Conservation (phyloP, 2,329 filamentous ascomycete species). For the Neofusicoccum parvum region DNA sequence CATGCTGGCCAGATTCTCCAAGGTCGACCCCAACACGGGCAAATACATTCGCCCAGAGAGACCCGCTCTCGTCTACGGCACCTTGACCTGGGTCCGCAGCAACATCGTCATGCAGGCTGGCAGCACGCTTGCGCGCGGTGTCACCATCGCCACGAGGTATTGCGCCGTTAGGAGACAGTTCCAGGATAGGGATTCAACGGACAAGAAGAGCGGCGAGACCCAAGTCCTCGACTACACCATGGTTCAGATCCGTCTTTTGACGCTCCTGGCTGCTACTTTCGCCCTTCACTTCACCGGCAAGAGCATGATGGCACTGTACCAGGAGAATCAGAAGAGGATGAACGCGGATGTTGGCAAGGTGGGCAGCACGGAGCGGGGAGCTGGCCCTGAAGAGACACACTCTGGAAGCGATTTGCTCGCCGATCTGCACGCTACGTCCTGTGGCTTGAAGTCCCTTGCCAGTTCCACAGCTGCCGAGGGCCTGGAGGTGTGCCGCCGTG, state of each 20-base stretch:
- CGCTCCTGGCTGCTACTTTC: slow-evolving; percentile 72
- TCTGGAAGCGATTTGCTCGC: slow-evolving; percentile 69
- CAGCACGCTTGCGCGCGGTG: slow-evolving; percentile 70
- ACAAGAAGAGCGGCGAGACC: slow-evolving; percentile 63
- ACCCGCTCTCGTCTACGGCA: slow-evolving; percentile 72
- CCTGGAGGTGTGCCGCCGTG: slow-evolving; percentile 72
- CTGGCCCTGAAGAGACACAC: slow-evolving; percentile 68
- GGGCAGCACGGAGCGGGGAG: slow-evolving; percentile 52
- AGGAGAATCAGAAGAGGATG: slow-evolving; percentile 72
- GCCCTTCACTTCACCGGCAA: slow-evolving; percentile 80
- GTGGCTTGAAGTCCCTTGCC: slow-evolving; percentile 72
- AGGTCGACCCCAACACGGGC: slow-evolving; percentile 67
- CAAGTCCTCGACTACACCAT: slow-evolving; percentile 80
- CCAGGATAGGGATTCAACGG: slow-evolving; percentile 69
- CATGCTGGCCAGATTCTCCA: slow-evolving; percentile 73
- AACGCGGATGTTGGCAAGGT: slow-evolving; percentile 44
- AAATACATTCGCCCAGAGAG: slow-evolving; percentile 69
- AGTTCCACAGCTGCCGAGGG: slow-evolving; percentile 74
- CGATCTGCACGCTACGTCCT: slow-evolving; percentile 75
- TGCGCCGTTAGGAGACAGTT: slow-evolving; percentile 75
- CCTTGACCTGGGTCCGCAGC: slow-evolving; percentile 73
- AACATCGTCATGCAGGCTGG: slow-evolving; percentile 75
- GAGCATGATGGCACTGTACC: slow-evolving; percentile 73
- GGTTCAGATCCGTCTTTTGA: slow-evolving; percentile 73
- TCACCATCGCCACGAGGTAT: slow-evolving; percentile 77